Conservation (phyloP, 192 early-diverging fungal species). For the Gigaspora rosea region DNA sequence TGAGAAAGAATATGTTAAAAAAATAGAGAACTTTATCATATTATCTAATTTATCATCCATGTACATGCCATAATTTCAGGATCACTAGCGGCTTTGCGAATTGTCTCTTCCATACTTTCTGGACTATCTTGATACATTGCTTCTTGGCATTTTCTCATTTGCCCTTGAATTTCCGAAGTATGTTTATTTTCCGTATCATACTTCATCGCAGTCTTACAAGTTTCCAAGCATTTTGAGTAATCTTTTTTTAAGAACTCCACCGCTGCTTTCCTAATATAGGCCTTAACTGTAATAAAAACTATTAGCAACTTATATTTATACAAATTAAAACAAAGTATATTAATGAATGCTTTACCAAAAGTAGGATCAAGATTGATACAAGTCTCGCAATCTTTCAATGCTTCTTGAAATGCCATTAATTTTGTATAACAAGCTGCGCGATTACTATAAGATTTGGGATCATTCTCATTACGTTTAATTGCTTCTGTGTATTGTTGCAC, state of each 20-base stretch:
- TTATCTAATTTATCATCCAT: not conserved
- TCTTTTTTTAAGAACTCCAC: constrained; percentile 89
- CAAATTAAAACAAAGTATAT: not conserved
- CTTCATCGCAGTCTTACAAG: constrained; percentile 72
- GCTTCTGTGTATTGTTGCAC: constrained; percentile 94
- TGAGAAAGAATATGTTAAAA: not conserved
- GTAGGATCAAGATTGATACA: constrained; percentile 82
- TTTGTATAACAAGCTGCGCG: constrained; percentile 95
- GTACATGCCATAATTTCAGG: constrained; percentile 75
- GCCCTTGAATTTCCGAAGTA: constrained; percentile 79
- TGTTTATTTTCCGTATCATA: constrained; percentile 81
- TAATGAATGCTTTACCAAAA: constrained; percentile 56
- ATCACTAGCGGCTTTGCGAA: constrained; percentile 85
- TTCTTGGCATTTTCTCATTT: constrained; percentile 77
- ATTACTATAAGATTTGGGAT: constrained; percentile 92
- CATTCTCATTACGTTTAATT: constrained; percentile 92
- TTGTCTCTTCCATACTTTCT: constrained; percentile 74
- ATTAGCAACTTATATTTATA: not conserved
- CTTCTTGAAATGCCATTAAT: constrained; percentile 91
- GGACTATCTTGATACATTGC: constrained; percentile 67
- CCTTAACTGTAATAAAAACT: constrained; percentile 61
- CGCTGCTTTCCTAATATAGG: constrained; percentile 94
- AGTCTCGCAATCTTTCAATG: constrained; percentile 91
- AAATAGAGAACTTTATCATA: not conserved
- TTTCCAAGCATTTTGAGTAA: constrained; percentile 80